phyloP scores from a whole-genome alignment of 345 rosid genomes.

The Cardiospermum halicacabum region DNA sequence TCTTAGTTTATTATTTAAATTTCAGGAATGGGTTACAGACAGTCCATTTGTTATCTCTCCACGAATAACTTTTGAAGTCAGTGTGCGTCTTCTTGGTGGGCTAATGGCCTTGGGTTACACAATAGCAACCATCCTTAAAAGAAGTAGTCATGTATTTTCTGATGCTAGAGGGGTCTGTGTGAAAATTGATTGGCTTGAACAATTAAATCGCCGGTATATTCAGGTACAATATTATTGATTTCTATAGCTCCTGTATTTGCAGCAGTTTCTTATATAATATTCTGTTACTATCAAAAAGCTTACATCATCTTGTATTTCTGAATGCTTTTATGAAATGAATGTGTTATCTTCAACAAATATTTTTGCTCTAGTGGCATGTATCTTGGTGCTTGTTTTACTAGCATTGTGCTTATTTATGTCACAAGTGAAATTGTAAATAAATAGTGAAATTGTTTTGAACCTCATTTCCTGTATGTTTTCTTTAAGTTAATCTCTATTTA shows the following conservation, averaged over 20 bases:
- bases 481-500: neutral
- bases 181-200: conserved; percentile 96
- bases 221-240: conserved; percentile 51
- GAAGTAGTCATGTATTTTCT: conserved; percentile 85
- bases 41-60: conserved; percentile 98
- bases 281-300: neutral
- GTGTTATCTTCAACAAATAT: neutral
- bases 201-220: conserved; percentile 76
- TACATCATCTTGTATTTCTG: neutral
- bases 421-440: neutral
- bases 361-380: neutral
- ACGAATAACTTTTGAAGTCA: conserved; percentile 95
- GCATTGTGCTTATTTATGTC: neutral
- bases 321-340: neutral
- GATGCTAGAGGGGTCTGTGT: conserved; percentile 64
- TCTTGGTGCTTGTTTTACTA: neutral
- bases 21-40: conserved; percentile 96
- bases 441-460: neutral
- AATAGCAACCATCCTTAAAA: conserved; percentile 89
- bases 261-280: neutral
- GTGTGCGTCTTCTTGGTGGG: conserved; percentile 98
- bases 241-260: conserved; percentile 7
- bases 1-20: conserved; percentile 11
- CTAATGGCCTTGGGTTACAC: conserved; percentile 98
- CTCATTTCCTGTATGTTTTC: neutral